A percentile compares a stretch with the other conserved stretches of the same genome.
These are phyloP conservation scores for Guyanaporus albipodus DNA, from an alignment of 768 basidiomycete species.

Conservation along the genomic window DNA sequence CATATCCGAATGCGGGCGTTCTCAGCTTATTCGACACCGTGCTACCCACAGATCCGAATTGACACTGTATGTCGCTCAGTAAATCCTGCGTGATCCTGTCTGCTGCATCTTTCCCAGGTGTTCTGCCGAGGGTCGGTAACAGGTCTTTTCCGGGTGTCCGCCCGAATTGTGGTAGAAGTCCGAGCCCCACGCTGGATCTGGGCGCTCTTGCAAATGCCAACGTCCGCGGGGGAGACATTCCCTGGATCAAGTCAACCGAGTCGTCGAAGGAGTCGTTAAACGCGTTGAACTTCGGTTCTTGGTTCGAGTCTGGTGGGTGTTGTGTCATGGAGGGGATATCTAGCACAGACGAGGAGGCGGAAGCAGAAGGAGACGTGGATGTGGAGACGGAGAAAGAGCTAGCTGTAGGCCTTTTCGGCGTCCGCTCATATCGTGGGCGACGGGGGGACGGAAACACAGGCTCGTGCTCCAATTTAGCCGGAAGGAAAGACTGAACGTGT, in stretches of 20 bases:
- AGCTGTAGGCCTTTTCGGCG: slow-evolving; percentile 24
- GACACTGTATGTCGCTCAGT: slow-evolving; percentile 49
- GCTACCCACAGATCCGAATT: slow-evolving; percentile 17
- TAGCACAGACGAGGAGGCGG: slow-evolving; percentile 29
- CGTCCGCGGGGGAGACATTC: slow-evolving; percentile 53
- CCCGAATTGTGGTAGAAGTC: slow-evolving; percentile 38
- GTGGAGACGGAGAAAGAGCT: slow-evolving; percentile 16
- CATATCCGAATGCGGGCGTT: slow-evolving; percentile 30
- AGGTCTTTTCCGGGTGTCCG: slow-evolving; percentile 65
- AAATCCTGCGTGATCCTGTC: slow-evolving; percentile 63
- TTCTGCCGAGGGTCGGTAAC: slow-evolving; percentile 46
- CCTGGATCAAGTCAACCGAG: slow-evolving; percentile 36
- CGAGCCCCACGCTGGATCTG: slow-evolving; percentile 30
- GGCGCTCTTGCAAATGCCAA: slow-evolving; percentile 47
- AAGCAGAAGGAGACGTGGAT: slow-evolving; percentile 30
- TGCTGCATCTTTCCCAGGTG: slow-evolving; percentile 71
- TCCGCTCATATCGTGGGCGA: slow-evolving; percentile 28
- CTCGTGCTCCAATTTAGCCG: slow-evolving; percentile 62
- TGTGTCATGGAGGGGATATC: slow-evolving; percentile 52
- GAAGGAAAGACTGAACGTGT: slow-evolving; percentile 57
- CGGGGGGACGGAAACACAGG: slow-evolving; percentile 43
- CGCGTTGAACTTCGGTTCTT: slow-evolving; percentile 35
- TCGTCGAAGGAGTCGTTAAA: slow-evolving; percentile 37
- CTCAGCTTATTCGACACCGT: slow-evolving; percentile 17
- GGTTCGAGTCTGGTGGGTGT: slow-evolving; percentile 36